Conservation (phyloP, 495 filamentous ascomycete species). For the Cryomyces minteri region DNA sequence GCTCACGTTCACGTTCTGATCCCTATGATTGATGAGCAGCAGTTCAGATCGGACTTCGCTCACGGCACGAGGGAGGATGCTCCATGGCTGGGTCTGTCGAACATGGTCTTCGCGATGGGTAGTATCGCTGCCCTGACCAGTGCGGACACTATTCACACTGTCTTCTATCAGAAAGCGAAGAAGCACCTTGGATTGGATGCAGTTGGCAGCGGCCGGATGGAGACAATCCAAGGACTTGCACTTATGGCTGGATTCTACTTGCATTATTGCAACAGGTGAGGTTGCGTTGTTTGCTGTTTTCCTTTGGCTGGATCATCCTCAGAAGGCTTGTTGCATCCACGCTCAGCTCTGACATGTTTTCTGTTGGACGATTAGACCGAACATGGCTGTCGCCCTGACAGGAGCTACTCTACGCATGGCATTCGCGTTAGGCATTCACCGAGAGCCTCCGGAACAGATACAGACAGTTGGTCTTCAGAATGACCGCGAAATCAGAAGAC, state of each 20-base stretch:
- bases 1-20: too few relatives aligned
- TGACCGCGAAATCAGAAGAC: too few relatives aligned
- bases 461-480: too few relatives aligned
- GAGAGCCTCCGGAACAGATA: too few relatives aligned
- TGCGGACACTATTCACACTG: constrained; percentile 51
- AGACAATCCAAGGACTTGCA: constrained; percentile 51
- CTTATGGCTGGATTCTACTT: constrained; percentile 63
- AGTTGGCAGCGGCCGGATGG: constrained; percentile 50
- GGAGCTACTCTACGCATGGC: constrained; percentile 56
- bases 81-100: constrained; percentile 58
- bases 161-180: constrained; percentile 54
- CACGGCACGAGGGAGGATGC: constrained; percentile 42
- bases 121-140: constrained; percentile 52
- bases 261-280: constrained; percentile 47
- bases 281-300: too few relatives aligned
- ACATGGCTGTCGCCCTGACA: constrained; percentile 49
- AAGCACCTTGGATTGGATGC: constrained; percentile 47
- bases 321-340: too few relatives aligned
- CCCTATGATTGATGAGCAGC: too few relatives aligned
- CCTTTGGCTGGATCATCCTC: too few relatives aligned
- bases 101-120: constrained; percentile 68
- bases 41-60: too few relatives aligned
- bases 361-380: constrained; percentile 22
- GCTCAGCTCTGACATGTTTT: too few relatives aligned
- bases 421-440: not conserved